Percentiles rank a stretch among this genome's conserved stretches.
phyloP scores from a whole-genome alignment of 208 protist genomes.

The Balamuthia mandrillaris region DNA sequence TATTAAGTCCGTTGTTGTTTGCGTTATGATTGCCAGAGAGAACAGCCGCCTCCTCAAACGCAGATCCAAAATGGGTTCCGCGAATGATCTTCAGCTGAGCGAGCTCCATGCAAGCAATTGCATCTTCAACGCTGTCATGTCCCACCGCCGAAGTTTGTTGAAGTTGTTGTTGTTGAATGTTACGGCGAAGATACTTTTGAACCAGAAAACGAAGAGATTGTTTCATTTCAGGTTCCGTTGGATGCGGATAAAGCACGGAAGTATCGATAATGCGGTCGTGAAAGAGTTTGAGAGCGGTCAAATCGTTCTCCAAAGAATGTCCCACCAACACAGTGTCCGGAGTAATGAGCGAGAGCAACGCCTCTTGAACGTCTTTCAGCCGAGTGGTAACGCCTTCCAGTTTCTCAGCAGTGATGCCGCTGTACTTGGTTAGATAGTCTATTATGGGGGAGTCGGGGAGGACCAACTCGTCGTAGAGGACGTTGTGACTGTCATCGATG shows the following conservation, averaged over 20 bases:
- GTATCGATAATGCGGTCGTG: slow-evolving; percentile 84
- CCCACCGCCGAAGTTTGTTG: neutral
- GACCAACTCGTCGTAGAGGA: slow-evolving; percentile 83
- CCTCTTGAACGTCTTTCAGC: slow-evolving; percentile 74
- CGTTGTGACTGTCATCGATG: slow-evolving; percentile 69
- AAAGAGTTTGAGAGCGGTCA: slow-evolving; percentile 79
- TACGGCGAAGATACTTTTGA: slow-evolving; percentile 72
- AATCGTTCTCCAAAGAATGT: slow-evolving; percentile 89
- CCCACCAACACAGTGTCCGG: slow-evolving; percentile 82
- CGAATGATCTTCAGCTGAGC: neutral
- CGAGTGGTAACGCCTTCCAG: slow-evolving; percentile 73
- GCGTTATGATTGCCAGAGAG: no score
- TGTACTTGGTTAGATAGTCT: slow-evolving; percentile 85
- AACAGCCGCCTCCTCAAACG: no score
- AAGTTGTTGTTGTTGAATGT: slow-evolving; percentile 80
- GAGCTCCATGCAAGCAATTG: neutral
- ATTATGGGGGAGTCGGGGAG: slow-evolving; percentile 74
- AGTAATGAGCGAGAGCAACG: slow-evolving; percentile 70
- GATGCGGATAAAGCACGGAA: slow-evolving; percentile 82
- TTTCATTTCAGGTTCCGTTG: slow-evolving; percentile 77
- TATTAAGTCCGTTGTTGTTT: no score
- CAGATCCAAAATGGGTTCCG: neutral
- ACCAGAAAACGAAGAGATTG: slow-evolving; percentile 80
- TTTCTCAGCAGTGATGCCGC: slow-evolving; percentile 80
- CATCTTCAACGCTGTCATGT: neutral